Base-by-base conservation (phyloP, 1,139 yeast genomes). In the Taiozyma sp. region DNA sequence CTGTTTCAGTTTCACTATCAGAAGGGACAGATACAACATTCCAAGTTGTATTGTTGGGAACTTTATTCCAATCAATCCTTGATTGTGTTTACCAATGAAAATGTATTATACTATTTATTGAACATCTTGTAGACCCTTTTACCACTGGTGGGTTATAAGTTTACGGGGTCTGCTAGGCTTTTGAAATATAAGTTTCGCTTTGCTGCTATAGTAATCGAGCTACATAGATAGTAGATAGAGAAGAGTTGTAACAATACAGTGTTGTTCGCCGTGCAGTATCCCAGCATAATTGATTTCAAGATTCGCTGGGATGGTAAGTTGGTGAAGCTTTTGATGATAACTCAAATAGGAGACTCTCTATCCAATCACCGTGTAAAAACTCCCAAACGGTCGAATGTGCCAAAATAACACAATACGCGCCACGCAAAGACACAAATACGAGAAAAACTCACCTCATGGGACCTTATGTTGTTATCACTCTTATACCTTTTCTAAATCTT, bases 11-110 rank as follows among this genome's bases (percentile, higher is more conserved):
- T 92, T 93, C 67, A 93, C 99, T 0, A 90, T 93, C 32, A 75
- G 97, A 62, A 78, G 99, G 57, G 99, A 93, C 66, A 71, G 96
- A 53, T 92, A 93, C 68, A 92, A 93, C 63, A 92, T 93, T 55
- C 99, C 99, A 23, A 87, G 96, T 68, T 91, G 97, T 70, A 93
- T 93, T 46, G 96, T 93, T 30, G 99, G 98, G 3, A 93, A 93
- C 65, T 93, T 93, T 65, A 91, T 93, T 50, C 98, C 98, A 12
- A 84, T 89, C 38, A 61, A 60, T 43, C 65, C 65, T 8, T 61
- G 51, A 55, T 32, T 14, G 9, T 32, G 36, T 6, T 32, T 4
- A 14, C 3, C 19, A 32, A 2, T 14, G 14, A 13, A 32, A 32
- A 13, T 32, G 36, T 32, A 32, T 32, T 32, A 32, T 32, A n/a